A percentile compares a stretch with the other conserved stretches of the same genome.
Evolutionary conservation across 1,284 basidiomycete species (phyloP).

Genomic region (Marasmius sp.): DNA sequence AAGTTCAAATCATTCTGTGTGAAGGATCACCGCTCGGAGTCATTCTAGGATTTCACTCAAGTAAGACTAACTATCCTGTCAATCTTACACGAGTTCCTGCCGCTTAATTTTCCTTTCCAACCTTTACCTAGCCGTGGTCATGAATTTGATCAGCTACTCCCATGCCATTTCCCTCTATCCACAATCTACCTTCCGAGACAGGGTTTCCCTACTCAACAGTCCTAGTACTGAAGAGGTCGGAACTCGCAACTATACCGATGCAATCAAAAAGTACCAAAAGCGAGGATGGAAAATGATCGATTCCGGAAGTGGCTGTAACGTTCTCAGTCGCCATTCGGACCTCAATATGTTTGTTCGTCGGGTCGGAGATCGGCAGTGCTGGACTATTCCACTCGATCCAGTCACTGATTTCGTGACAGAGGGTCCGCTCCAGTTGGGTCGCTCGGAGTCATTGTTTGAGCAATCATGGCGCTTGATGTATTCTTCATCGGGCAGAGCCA

Average conservation of each 20-base stretch:
- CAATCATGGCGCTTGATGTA: too few relatives aligned
- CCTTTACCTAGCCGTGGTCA: not conserved
- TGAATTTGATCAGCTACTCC: constrained; percentile 3
- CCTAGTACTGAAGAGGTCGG: not conserved
- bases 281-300: not conserved
- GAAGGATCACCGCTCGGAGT: not conserved
- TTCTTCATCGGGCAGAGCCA: too few relatives aligned
- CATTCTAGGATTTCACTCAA: constrained; percentile 4
- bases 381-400: not conserved
- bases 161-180: constrained; percentile 4
- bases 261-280: not conserved
- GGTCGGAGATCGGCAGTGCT: not conserved
- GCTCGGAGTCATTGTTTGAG: too few relatives aligned
- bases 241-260: not conserved
- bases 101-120: not conserved
- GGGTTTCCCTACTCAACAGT: not conserved
- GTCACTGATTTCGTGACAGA: not conserved
- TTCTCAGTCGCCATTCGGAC: not conserved
- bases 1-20: not conserved
- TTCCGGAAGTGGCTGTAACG: not conserved
- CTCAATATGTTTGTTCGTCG: not conserved
- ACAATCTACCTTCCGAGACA: constrained; percentile 2
- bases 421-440: too few relatives aligned
- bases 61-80: not conserved
- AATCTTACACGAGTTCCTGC: not conserved